Base-by-base conservation (phyloP, 2,329 filamentous ascomycete genomes). In the Alternaria metachromatica region DNA sequence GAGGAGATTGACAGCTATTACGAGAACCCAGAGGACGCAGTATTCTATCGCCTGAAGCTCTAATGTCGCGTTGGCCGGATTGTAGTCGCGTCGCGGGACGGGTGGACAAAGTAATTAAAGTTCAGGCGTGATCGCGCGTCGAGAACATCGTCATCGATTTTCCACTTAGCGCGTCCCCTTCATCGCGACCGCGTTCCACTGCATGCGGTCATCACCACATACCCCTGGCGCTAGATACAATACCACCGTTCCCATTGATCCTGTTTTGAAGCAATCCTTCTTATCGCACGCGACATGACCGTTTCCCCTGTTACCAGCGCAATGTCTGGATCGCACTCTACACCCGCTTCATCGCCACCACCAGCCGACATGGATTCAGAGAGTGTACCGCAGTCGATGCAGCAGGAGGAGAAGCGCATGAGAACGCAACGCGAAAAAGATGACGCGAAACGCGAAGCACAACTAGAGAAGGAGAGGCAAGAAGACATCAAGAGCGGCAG, bases 1-100 rank as follows among this genome's bases (percentile, higher is more conserved):
- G 76, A 78, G 65, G 82, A 85, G 67, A 82, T 84, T 43, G 78
- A 80, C 44, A 73, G 80, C 23, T 89, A 89, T 70, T 89, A 89
- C 74, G 81, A 86, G 13, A 88, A 84, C 33, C 67, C 88, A 37
- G 78, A 84, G 55, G 83, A 81, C 26, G 87, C 86, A 7, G 77
- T 85, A 15, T 89, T 88, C 70, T 78, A 89, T 70, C 80, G 76
- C 26, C 67, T 83, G 60, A 70, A 69, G 11, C 57, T 79, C 46
- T 70, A 45, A 65, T 12, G 11, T 28, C 41, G 18, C 26, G 18
- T 20, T 18, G 23, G 10, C 37, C 5, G 20, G 6, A 11, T 21
- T n/a, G 15, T 4, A 21, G 12, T 6, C 26, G 18, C 18, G 45
- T 13, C 23, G 57, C 20, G 9, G 21, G n/a, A 25, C 21, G 23